Evolutionary conservation across 2,329 filamentous ascomycete genomes (phyloP), one percentile per base, ranked within the genome.

Genomic region (Capronia americana): DNA sequence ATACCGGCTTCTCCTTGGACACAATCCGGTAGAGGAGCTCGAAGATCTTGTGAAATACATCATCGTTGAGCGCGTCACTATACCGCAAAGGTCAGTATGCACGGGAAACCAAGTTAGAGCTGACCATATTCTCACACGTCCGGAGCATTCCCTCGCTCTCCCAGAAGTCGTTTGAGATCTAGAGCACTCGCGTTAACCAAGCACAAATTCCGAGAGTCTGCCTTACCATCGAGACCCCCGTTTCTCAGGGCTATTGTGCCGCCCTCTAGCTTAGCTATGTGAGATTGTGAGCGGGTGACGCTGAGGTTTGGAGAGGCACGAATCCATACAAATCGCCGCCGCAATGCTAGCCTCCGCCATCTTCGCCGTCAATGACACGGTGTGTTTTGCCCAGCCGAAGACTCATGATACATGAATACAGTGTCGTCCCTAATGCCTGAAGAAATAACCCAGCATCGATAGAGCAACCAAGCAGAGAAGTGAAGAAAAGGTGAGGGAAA

Each of bases 41-140:
- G 72, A 92, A 92, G 51, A 97, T 88, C 66, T 86, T 86, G 74
- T 95, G 90, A 71, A 91, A 96, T n/a, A 86, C 86, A 75, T 90
- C 91, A 75, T 96, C 92, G 54, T 85, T 86, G 38, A 97, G 81
- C 5, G 75, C 73, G 38, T 81, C 77, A 12, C 57, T 58, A 41
- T 50, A 60, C 6, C 53, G 14, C n/a, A 10, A 10, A 24, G 17
- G 44, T 64, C 44, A 63, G 61, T 28, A 7, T 7, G 44, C 20
- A n/a, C 5, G 14, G 30, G 14, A 41, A 53, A 6, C 28, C 12
- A 41, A 20, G 3, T 10, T 7, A 24, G 5, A 6, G 20, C 30
- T 14, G 34, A 46, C 12, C 55, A 34, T 17, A 3, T 20, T 17
- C 51, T 64, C 65, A 69, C 67, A 57, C 11, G 24, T 61, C 46